Evolutionary conservation across 2,329 filamentous ascomycete genomes (phyloP).

Genomic region (Cercospora janseana): DNA sequence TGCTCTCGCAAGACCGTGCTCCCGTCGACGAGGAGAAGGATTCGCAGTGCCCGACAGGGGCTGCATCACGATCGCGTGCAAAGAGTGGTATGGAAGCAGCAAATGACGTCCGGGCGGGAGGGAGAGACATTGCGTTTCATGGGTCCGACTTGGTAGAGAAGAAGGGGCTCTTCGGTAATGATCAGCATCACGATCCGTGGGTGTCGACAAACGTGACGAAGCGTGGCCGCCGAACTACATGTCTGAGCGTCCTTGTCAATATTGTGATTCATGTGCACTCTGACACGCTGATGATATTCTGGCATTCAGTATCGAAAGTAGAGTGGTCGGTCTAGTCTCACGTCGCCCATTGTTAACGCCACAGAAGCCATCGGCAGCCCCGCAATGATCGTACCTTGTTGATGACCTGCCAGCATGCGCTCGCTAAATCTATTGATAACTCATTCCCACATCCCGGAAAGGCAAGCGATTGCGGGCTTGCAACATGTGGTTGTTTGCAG

Average conservation of each 20-base stretch:
- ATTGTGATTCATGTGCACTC: not conserved
- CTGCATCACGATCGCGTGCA: too few relatives aligned
- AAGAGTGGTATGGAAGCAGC: not conserved
- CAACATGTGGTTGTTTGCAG: conserved; percentile 8
- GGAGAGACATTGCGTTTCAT: conserved; percentile 5
- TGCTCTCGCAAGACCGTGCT: not conserved
- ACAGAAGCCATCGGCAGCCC: too few relatives aligned
- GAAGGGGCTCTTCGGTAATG: not conserved
- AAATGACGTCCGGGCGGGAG: not conserved
- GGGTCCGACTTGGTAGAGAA: not conserved
- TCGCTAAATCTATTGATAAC: too few relatives aligned
- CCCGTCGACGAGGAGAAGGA: too few relatives aligned
- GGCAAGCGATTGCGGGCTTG: not conserved
- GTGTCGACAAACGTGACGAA: conserved; percentile 2
- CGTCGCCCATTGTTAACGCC: too few relatives aligned
- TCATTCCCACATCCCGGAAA: too few relatives aligned
- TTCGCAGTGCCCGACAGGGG: too few relatives aligned
- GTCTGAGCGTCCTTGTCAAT: not conserved
- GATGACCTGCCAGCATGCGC: too few relatives aligned
- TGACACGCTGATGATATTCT: too few relatives aligned
- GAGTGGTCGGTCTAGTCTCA: too few relatives aligned
- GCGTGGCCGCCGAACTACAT: conserved; percentile 12
- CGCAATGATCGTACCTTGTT: too few relatives aligned
- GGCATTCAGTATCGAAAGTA: too few relatives aligned
- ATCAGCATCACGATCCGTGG: not conserved